Base-by-base conservation (phyloP, 768 basidiomycete species). In the Tylopilus sp. region DNA sequence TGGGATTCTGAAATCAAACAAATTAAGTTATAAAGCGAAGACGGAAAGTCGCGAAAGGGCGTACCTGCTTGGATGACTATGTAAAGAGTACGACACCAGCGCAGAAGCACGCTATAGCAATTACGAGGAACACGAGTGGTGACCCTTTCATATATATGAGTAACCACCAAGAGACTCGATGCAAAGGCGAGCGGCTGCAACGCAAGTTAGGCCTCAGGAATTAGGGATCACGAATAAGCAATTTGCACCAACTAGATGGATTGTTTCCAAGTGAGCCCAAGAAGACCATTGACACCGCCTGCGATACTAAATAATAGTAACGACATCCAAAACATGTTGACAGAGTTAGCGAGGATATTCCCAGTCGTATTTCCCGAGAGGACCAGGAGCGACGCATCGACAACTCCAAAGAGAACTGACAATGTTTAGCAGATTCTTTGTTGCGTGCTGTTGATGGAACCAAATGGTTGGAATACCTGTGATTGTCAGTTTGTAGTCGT, bases 61-160 rank as follows among this genome's bases (percentile, higher is more conserved):
- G 40, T 67, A 84, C 87, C 76, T 88, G 86, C 9, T 69, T 57
- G 17, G 89, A 87, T 3, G 89, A 82, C 63, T 89, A 91, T 14
- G 87, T 78, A 63, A 91, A 91, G 40, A 85, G 79, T 61, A 86
- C 84, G 17, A 91, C 76, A 14, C 89, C 89, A 37, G 87, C 77
- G 1, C 86, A 90, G 70, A 92, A 92, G 69, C 85, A 87, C 36
- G 87, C 86, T 41, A 91, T 88, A 48, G 89, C 89, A 66, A 91
- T 76, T 54, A 91, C 88, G 42, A 91, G 80, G 72, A 91, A 89
- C 56, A 90, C 86, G 30, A 92, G 76, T 14, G 89, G 89, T 6
- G 87, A 88, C 31, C 88, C 76, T 65, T 90, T 91, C 72, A 91
- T 91, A 89, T 87, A 92, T 59, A 91, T 90, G 37, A 79, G 65